Percentiles rank a stretch among this genome's conserved stretches.
These are phyloP conservation scores for Candida awuae DNA, from an alignment of 805 yeast species.

Conservation along the genomic window DNA sequence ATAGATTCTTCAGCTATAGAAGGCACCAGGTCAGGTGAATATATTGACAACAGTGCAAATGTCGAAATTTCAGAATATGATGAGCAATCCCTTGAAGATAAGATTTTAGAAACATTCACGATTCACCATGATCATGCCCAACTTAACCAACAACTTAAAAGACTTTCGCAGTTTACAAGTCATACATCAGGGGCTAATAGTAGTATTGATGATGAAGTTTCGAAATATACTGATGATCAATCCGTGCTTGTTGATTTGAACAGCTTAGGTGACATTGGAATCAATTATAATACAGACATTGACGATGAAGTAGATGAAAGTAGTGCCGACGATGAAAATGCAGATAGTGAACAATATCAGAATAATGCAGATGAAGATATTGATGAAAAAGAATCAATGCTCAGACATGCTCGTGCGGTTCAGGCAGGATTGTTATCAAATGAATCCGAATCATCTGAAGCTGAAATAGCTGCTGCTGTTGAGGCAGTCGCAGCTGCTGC, in stretches of 20 bases:
- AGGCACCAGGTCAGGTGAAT: neutral
- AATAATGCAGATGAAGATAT: neutral
- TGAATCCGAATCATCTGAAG: conserved; percentile 4
- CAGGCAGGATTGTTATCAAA: conserved; percentile 5
- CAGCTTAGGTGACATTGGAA: neutral
- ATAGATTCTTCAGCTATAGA: neutral
- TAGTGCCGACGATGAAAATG: neutral
- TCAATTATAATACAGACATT: conserved; percentile 12
- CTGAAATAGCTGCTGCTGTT: conserved; percentile 13
- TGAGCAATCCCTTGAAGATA: conserved; percentile 2
- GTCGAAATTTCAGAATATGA: neutral
- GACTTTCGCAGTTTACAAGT: conserved; percentile 13
- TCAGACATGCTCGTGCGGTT: conserved; percentile 8
- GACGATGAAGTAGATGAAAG: conserved; percentile 2
- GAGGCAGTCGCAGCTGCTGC: conserved; percentile 12
- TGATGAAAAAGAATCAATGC: conserved; percentile 4
- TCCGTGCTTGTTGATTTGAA: neutral
- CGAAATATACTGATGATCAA: conserved; percentile 4
- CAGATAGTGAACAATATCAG: neutral
- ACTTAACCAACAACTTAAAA: conserved; percentile 26
- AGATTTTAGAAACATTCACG: conserved; percentile 3
- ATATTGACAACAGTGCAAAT: no score
- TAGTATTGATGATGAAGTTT: conserved; percentile 4
- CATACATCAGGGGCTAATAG: neutral
- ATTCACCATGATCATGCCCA: conserved; percentile 25